phyloP scores from a whole-genome alignment of 2,329 filamentous ascomycete genomes.

The Tympanopsis confertula region DNA sequence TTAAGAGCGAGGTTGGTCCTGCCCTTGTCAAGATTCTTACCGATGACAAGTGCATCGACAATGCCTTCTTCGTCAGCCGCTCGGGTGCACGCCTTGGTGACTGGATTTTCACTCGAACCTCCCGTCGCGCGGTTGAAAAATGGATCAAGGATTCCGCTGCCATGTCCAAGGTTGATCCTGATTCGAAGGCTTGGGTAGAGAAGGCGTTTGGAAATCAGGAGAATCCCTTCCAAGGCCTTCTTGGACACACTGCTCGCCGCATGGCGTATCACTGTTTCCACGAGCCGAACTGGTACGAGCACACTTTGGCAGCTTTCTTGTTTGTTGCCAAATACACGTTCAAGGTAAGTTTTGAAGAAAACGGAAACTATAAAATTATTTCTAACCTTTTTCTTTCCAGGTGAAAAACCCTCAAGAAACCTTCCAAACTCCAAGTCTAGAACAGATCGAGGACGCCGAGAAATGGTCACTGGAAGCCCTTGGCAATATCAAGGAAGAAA shows the following conservation, averaged over 20 bases:
- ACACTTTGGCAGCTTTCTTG: slow-evolving; percentile 12
- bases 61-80: slow-evolving; percentile 12
- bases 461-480: too few species aligned
- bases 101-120: slow-evolving; percentile 14
- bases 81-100: slow-evolving; percentile 11
- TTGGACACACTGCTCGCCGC: slow-evolving; percentile 11
- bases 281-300: slow-evolving; percentile 13
- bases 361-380: too few species aligned
- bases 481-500: too few species aligned
- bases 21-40: slow-evolving; percentile 15
- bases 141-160: slow-evolving; percentile 16
- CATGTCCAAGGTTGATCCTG: slow-evolving; percentile 8
- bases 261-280: slow-evolving; percentile 15
- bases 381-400: too few species aligned
- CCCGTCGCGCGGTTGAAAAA: slow-evolving; percentile 10
- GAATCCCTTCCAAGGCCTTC: slow-evolving; percentile 10
- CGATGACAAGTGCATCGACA: slow-evolving; percentile 13
- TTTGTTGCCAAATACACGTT: slow-evolving; percentile 15
- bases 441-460: too few species aligned
- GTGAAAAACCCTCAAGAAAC: too few species aligned
- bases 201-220: slow-evolving; percentile 8
- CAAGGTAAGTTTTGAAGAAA: slow-evolving; percentile 14
- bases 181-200: slow-evolving; percentile 8
- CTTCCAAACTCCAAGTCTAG: too few species aligned
- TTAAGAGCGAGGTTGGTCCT: slow-evolving; percentile 14